Percentiles rank a stretch among this genome's conserved stretches.
Conservation (phyloP, 805 yeast species). For the Teunomyces aglyptinius region DNA sequence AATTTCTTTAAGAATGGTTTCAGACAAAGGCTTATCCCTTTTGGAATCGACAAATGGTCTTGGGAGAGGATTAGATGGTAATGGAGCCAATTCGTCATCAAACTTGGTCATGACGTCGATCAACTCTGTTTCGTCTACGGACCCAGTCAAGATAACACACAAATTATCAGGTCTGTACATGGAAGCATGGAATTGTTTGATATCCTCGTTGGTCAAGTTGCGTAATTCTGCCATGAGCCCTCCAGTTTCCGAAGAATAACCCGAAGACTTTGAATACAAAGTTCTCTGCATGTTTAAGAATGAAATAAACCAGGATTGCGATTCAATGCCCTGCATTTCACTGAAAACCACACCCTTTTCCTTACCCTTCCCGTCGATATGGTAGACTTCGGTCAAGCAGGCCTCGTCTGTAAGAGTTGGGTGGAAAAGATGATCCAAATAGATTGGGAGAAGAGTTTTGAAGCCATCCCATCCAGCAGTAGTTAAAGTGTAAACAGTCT, state of each 20-base stretch:
- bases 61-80: constrained; percentile 32
- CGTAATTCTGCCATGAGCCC: constrained; percentile 81
- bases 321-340: constrained; percentile 94
- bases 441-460: constrained; percentile 76
- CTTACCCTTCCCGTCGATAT: constrained; percentile 83
- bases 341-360: constrained; percentile 97
- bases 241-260: constrained; percentile 92
- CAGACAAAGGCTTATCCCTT: constrained; percentile 37
- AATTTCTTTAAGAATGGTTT: constrained; percentile 47
- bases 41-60: constrained; percentile 82
- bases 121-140: constrained; percentile 74
- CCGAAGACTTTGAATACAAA: constrained; percentile 58
- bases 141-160: constrained; percentile 81
- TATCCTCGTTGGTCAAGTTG: constrained; percentile 66
- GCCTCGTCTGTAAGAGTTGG: constrained; percentile 91
- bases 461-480: constrained; percentile 98
- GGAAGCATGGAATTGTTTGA: constrained; percentile 68
- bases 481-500: constrained; percentile 86
- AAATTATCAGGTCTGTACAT: constrained; percentile 82
- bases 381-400: constrained; percentile 91
- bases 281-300: constrained; percentile 59
- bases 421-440: constrained; percentile 78
- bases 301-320: constrained; percentile 67
- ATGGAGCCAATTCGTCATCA: constrained; percentile 53
- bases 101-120: constrained; percentile 57